Base-by-base conservation (phyloP, 2,329 filamentous ascomycete genomes). In the Neocatenulostroma microsporum region DNA sequence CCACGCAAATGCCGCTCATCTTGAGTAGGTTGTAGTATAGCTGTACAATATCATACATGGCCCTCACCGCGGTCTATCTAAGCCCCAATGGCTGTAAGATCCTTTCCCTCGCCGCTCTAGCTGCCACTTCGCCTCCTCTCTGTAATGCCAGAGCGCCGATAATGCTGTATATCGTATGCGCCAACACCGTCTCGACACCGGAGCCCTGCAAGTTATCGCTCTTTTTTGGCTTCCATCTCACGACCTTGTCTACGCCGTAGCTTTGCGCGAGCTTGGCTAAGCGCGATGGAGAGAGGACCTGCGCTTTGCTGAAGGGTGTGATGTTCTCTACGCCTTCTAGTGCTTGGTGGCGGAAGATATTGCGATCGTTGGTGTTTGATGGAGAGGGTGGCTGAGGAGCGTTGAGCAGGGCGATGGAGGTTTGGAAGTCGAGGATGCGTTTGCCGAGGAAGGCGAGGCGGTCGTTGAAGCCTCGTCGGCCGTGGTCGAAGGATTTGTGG, bases 401-500 rank as follows among this genome's bases (percentile, higher is more conserved):
- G 46, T 69, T 68, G 21, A 81, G 62, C 19, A 83, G 67, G 18
- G 72, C 72, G 24, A 85, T 64, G 36, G 78, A 80, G 40, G 73
- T 69, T 56, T 84, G 78, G 29, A 82, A 63, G 53, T 78, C 70
- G 31, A 80, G 64, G 50, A 80, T 73, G 26, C 76, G 69, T 60
- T 78, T 78, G 41, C 80, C 89, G 36, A 94, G 68, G 56, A 84
- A 87, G n/a, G 87, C 84, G 62, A 98, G 68, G 45, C 85, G 77
- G 55, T 95, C 89, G 61, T 98, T 98, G 67, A 89, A 94, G 1
- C 89, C 89, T 69, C 88, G 80, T 55, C 86, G 73, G 35, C 88
- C 91, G 57, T 96, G 87, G 59, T 98, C 89, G 57, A 94, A 96
- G 64, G 87, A 95, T 75, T 96, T 96, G 63, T 96, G 91, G 48